phyloP scores from a whole-genome alignment of 1,139 yeast genomes.

The Eremothecium gossypii region DNA sequence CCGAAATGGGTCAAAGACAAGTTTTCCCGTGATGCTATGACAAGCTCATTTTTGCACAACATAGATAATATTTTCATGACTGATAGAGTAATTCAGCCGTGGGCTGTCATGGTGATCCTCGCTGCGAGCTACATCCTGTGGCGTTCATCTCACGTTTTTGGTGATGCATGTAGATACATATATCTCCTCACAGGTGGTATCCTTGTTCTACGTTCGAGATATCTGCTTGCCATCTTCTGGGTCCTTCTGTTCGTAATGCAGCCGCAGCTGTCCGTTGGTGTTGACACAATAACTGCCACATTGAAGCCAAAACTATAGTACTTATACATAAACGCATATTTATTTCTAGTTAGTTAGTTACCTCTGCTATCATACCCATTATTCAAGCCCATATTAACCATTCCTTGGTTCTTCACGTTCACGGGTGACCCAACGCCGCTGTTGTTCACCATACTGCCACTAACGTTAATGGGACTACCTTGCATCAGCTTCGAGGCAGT shows the following conservation, averaged over 20 bases:
- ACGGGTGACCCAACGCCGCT: conserved; percentile 12
- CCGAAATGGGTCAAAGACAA: conserved; percentile 39
- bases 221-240: not conserved
- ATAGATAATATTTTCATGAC: conserved; percentile 24
- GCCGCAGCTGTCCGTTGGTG: not conserved
- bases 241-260: not conserved
- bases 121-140: conserved; percentile 12
- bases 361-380: conserved; percentile 18
- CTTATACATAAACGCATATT: not conserved
- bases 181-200: conserved; percentile 13
- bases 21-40: conserved; percentile 60
- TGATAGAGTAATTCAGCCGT: conserved; percentile 14
- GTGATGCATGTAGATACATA: conserved; percentile 16
- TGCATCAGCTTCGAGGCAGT: conserved; percentile 25
- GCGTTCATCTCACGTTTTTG: conserved; percentile 12
- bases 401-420: conserved; percentile 13
- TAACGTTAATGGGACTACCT: conserved; percentile 12
- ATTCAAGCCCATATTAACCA: conserved; percentile 19
- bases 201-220: conserved; percentile 7
- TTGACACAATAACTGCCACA: no score
- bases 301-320: no score
- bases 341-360: not conserved
- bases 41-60: conserved; percentile 40
- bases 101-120: conserved; percentile 15
- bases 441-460: conserved; percentile 7